Conservation (phyloP, 305 asterid species). For the Solanum hybrid region DNA sequence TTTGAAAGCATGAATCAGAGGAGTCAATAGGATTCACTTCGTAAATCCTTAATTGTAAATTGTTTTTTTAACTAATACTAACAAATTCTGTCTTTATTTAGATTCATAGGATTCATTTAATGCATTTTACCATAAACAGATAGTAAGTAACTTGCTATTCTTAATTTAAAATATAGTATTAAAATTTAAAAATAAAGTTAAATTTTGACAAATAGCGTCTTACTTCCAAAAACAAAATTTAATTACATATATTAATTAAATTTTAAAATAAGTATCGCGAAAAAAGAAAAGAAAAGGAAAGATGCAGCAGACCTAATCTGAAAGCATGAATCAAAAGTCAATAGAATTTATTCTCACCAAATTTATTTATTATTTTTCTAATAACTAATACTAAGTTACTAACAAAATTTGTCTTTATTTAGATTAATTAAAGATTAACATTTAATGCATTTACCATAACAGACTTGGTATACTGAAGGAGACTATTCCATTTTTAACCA, state of each 20-base stretch:
- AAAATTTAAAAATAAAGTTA: neutral
- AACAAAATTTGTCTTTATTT: neutral
- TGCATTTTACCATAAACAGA: neutral
- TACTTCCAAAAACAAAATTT: neutral
- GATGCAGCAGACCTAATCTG: neutral
- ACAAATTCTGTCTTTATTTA: neutral
- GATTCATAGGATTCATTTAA: neutral
- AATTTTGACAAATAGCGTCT: neutral
- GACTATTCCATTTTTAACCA: neutral
- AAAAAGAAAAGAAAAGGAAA: neutral
- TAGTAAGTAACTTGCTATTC: neutral
- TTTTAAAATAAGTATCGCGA: rapidly evolving
- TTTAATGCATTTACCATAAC: neutral
- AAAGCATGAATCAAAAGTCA: neutral
- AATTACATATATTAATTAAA: neutral
- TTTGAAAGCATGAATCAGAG: neutral
- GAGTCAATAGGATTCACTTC: neutral
- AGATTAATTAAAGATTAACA: neutral
- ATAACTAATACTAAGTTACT: neutral
- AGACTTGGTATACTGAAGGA: neutral
- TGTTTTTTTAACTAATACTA: neutral
- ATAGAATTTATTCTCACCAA: neutral
- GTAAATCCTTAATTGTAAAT: neutral
- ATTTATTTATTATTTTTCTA: neutral
- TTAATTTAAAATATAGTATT: neutral